Conservation (phyloP, 106 monocot species). For the Platanthera zijinensis region DNA sequence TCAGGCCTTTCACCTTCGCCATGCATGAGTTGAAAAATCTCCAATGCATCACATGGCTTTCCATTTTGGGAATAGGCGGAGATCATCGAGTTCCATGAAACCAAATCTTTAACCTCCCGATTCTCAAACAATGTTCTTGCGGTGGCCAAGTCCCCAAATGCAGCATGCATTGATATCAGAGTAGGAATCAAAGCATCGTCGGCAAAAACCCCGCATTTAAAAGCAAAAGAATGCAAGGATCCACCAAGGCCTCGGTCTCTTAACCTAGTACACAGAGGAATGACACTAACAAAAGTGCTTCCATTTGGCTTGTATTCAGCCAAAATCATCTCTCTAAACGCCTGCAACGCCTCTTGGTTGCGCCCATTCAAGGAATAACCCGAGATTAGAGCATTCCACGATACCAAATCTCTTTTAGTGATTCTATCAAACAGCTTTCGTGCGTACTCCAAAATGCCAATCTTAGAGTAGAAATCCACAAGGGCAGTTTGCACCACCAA, state of each 20-base stretch:
- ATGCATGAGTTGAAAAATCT: conserved; percentile 33
- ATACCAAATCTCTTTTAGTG: conserved; percentile 39
- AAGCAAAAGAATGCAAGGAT: conserved; percentile 37
- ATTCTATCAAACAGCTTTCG: conserved; percentile 53
- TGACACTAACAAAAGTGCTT: conserved; percentile 37
- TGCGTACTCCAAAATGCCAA: conserved; percentile 18
- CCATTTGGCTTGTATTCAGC: conserved; percentile 29
- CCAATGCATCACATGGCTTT: conserved; percentile 18
- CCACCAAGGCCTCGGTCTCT: conserved; percentile 6
- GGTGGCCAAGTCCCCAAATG: conserved; percentile 18
- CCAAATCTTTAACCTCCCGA: conserved; percentile 19
- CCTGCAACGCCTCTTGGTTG: conserved; percentile 22
- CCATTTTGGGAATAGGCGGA: conserved; percentile 39
- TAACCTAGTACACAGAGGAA: conserved; percentile 13
- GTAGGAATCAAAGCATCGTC: conserved; percentile 32
- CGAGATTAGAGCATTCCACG: conserved; percentile 58
- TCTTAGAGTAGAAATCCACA: conserved; percentile 55
- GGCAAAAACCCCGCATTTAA: conserved; percentile 32
- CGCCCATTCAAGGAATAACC: conserved; percentile 40
- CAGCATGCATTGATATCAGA: conserved; percentile 60
- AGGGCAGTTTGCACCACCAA: conserved; percentile 46
- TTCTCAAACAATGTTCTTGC: conserved; percentile 32
- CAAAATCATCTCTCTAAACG: conserved; percentile 23
- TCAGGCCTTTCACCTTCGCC: conserved; percentile 21
- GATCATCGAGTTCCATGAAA: conserved; percentile 57